Percentiles rank a stretch among this genome's conserved stretches.
These are phyloP conservation scores for Musa troglodytarum DNA, from an alignment of 176 grass and related monocot species.

Conservation along the genomic window DNA sequence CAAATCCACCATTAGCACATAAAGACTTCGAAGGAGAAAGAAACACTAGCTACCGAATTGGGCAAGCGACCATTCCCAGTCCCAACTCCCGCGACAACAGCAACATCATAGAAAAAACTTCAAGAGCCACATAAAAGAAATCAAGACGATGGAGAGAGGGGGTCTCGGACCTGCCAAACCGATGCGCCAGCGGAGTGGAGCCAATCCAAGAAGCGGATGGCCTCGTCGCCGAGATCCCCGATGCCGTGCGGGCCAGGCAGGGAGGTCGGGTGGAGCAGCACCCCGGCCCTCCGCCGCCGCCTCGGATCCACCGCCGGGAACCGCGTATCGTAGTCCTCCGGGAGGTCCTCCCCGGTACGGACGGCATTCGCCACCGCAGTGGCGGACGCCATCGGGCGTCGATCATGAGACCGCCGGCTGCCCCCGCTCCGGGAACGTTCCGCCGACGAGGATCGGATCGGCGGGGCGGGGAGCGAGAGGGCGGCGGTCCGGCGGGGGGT, in stretches of 20 bases:
- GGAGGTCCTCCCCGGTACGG: slow-evolving; percentile 46
- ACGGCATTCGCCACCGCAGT: slow-evolving; percentile 17
- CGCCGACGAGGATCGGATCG: neutral
- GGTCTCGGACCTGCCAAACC: slow-evolving; percentile 70
- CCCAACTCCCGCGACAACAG: neutral
- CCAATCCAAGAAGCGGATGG: slow-evolving; percentile 64
- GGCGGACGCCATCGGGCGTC: neutral
- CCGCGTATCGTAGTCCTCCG: slow-evolving; percentile 57
- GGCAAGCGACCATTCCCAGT: neutral
- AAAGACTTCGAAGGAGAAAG: neutral
- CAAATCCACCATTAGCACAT: neutral
- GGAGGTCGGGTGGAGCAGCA: slow-evolving; percentile 75
- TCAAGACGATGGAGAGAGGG: neutral
- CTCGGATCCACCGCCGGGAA: slow-evolving; percentile 37
- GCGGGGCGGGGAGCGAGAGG: too few relatives aligned
- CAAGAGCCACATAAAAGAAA: neutral
- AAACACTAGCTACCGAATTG: neutral
- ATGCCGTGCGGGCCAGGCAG: slow-evolving; percentile 59
- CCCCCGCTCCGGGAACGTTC: neutral
- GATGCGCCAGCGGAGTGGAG: slow-evolving; percentile 53
- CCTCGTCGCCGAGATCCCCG: slow-evolving; percentile 69
- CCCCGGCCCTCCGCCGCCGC: slow-evolving; percentile 48
- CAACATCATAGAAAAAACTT: neutral
- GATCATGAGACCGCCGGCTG: neutral
- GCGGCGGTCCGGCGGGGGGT: neutral